phyloP scores from a whole-genome alignment of 1,284 basidiomycete genomes.

The Agroathelia rolfsii region DNA sequence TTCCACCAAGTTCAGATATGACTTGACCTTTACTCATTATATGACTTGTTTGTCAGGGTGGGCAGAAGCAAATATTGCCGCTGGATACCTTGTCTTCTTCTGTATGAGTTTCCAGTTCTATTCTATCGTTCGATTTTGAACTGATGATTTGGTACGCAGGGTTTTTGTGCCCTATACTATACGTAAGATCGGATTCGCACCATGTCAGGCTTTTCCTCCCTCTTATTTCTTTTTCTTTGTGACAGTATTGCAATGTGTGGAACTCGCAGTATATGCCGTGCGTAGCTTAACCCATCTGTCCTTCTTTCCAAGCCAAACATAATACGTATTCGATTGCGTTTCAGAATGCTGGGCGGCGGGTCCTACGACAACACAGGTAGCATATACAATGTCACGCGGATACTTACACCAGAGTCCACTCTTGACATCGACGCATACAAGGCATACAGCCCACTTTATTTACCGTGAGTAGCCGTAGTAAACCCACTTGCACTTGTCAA shows the following conservation, averaged over 20 bases:
- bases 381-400: slow-evolving; percentile 47
- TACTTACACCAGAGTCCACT: slow-evolving; percentile 37
- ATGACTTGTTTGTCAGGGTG: slow-evolving; percentile 22
- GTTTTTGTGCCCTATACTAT: slow-evolving; percentile 60
- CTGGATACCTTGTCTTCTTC: slow-evolving; percentile 47
- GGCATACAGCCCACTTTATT: slow-evolving; percentile 60
- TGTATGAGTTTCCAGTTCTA: slow-evolving; percentile 30
- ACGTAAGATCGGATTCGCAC: slow-evolving; percentile 23
- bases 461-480: slow-evolving; percentile 34
- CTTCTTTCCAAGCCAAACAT: background rate
- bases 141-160: slow-evolving; percentile 32
- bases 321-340: too few relatives aligned
- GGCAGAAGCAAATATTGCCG: slow-evolving; percentile 47
- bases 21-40: too few relatives aligned
- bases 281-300: slow-evolving; percentile 15
- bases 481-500: too few relatives aligned
- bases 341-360: slow-evolving; percentile 24
- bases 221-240: slow-evolving; percentile 15
- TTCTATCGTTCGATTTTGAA: slow-evolving; percentile 9
- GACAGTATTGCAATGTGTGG: slow-evolving; percentile 29
- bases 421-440: slow-evolving; percentile 49
- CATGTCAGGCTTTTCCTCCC: background rate
- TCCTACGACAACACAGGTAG: slow-evolving; percentile 38
- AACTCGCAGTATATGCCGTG: slow-evolving; percentile 24
- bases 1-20: too few relatives aligned